Conservation (phyloP, 163 green algal genomes). For the Chlamydomonas reinhardtii region DNA sequence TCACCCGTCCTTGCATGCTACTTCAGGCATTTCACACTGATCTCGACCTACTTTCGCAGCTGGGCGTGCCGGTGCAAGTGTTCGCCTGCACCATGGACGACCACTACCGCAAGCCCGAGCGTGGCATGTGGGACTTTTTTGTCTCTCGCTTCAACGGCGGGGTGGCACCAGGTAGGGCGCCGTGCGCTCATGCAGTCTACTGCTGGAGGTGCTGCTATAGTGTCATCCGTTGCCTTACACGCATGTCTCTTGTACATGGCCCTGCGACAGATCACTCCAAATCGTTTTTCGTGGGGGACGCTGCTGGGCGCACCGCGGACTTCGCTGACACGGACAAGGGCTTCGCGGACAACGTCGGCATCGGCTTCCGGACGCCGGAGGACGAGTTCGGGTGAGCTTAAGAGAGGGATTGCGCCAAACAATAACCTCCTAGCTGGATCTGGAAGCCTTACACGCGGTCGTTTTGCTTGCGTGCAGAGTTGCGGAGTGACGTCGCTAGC, state of each 20-base stretch:
- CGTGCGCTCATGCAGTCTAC: no score
- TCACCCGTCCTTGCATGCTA: no score
- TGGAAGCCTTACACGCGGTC: background rate
- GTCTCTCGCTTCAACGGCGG: constrained; percentile 74
- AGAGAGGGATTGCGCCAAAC: background rate
- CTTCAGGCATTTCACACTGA: no score
- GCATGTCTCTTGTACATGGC: no score
- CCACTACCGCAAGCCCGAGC: constrained; percentile 40
- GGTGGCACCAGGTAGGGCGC: constrained; percentile 58
- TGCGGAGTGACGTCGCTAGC: background rate
- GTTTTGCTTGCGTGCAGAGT: background rate
- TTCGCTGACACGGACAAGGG: constrained; percentile 60
- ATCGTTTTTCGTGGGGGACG: constrained; percentile 82
- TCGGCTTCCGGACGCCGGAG: constrained; percentile 77
- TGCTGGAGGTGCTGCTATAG: background rate
- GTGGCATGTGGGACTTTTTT: constrained; percentile 80
- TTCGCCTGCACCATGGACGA: constrained; percentile 38
- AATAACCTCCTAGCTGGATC: background rate
- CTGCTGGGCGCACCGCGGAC: constrained; percentile 67
- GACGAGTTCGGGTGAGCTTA: constrained; percentile 77
- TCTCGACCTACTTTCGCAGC: background rate
- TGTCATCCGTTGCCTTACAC: background rate
- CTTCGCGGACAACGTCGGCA: constrained; percentile 77
- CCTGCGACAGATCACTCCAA: constrained; percentile 56
- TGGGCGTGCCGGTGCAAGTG: constrained; percentile 32